phyloP scores from a whole-genome alignment of 2,329 filamentous ascomycete genomes.

The Corinectria fuckeliana region DNA sequence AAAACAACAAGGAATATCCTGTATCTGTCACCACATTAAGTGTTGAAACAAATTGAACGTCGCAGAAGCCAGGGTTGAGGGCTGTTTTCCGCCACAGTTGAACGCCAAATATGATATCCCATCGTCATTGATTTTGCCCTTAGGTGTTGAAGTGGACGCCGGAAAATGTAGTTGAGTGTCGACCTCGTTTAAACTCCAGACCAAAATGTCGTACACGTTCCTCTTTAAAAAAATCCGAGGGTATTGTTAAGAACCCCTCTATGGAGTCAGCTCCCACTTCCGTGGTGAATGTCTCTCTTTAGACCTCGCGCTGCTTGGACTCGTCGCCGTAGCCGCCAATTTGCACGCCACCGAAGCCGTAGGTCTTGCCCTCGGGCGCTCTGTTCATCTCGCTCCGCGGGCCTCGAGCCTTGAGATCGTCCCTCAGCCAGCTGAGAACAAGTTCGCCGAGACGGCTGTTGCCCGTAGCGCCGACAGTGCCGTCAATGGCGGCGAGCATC shows the following conservation, averaged over 20 bases:
- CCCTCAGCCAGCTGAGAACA: slow-evolving; percentile 84
- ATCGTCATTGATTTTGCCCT: not conserved
- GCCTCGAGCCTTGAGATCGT: slow-evolving; percentile 79
- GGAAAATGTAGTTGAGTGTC: slow-evolving; percentile 44
- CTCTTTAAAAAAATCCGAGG: not conserved
- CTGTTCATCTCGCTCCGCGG: slow-evolving; percentile 68
- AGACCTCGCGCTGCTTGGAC: slow-evolving; percentile 46
- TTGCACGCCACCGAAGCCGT: slow-evolving; percentile 56
- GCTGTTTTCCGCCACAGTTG: slow-evolving; percentile 34
- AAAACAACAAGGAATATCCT: not conserved
- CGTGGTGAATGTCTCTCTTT: not conserved
- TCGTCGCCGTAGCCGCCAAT: slow-evolving; percentile 66
- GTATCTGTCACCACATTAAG: slow-evolving; percentile 21
- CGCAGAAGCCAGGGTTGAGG: slow-evolving; percentile 43
- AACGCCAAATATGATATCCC: slow-evolving; percentile 29
- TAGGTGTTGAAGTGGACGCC: slow-evolving; percentile 2
- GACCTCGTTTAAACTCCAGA: slow-evolving; percentile 19
- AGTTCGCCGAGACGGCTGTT: slow-evolving; percentile 88
- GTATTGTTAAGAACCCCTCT: slow-evolving; percentile 33
- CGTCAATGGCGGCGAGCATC: slow-evolving; percentile 65
- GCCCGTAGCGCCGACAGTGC: slow-evolving; percentile 54
- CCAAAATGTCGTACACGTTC: slow-evolving; percentile 1
- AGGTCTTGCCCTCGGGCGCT: slow-evolving; percentile 70
- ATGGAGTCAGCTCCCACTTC: not conserved
- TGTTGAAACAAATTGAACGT: slow-evolving; percentile 40